Base-by-base conservation (phyloP, 371 early-diverging fungal species). In the Rhizopus sp. region DNA sequence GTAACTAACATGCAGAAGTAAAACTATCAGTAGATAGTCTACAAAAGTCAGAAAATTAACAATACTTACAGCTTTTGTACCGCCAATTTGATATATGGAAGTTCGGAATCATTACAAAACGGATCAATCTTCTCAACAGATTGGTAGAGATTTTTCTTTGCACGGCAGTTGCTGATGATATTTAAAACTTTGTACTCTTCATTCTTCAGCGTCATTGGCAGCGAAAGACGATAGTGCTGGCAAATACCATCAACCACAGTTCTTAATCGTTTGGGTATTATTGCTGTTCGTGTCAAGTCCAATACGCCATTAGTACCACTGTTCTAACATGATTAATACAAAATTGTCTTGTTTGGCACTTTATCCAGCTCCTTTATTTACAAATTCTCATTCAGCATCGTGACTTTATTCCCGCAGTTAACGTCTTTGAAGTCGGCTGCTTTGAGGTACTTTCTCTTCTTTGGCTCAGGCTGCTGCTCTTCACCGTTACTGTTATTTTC, bases 381-480 rank as follows among this genome's bases (percentile, higher is more conserved):
- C 55, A 54, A 45, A 45, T 54, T 44, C 55, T 54, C 46, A 54
- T 45, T 54, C 55, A 54, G 45, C 34, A 54, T 54, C 45, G 55
- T 54, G 46, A 54, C 42, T 54, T 54, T 54, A 54, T 45, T 34
- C 46, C 46, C 35, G 34, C 55, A 54, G 42, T 46, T 8, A 54
- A 54, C 34, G 46, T 54, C 17, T 54, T 54, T 54, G 55, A 54
- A 54, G 55, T 34, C 45, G 45, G 34, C 13, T 45, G 55, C 17
- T 54, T 54, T 54, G 44, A 54, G 45, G 45, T 54, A 45, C 46
- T 54, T 54, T 54, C 55, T 54, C 55, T 54, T 54, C 55, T 54
- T 54, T 54, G 55, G 46, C 17, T 54, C 55, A 54, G 55, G 45
- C 55, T 54, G 55, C 55, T 54, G 55, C 44, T 54, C 55, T 54